A percentile compares a stretch with the other conserved stretches of the same genome.
Evolutionary conservation across 345 rosid species (phyloP).

Genomic region (Eutrema heterophyllum): DNA sequence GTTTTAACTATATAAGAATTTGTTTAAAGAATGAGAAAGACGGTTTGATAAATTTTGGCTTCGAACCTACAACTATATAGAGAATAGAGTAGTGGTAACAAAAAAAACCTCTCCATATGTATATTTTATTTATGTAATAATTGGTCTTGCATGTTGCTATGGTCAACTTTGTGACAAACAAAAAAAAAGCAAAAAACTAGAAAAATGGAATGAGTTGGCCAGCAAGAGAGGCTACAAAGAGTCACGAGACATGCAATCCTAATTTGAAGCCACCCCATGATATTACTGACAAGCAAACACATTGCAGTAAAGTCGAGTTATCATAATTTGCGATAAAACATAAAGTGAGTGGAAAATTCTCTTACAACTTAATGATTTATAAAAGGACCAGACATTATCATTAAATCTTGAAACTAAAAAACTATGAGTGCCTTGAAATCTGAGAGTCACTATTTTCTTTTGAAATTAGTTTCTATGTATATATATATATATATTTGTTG

Average conservation of each 20-base stretch:
- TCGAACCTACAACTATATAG: background rate
- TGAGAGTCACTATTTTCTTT: conserved; percentile 18
- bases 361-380: conserved; percentile 30
- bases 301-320: conserved; percentile 29
- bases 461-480: background rate
- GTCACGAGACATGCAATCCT: conserved; percentile 32
- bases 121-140: background rate
- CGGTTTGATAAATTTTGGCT: background rate
- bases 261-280: conserved; percentile 32
- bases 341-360: conserved; percentile 14
- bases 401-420: conserved; percentile 28
- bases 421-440: conserved; percentile 26
- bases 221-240: conserved; percentile 26
- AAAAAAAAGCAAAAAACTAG: background rate
- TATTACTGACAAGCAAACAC: conserved; percentile 35
- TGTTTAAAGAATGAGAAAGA: background rate
- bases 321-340: conserved; percentile 22
- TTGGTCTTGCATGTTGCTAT: conserved; percentile 21
- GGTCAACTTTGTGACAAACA: conserved; percentile 14
- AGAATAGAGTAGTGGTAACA: background rate
- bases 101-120: background rate
- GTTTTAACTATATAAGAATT: background rate
- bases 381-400: conserved; percentile 30
- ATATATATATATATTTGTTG: background rate
- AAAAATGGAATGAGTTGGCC: conserved; percentile 26